Percentiles rank a stretch among this genome's conserved stretches.
phyloP scores from a whole-genome alignment of 805 yeast genomes.

The Blastobotrys chiropterorum region DNA sequence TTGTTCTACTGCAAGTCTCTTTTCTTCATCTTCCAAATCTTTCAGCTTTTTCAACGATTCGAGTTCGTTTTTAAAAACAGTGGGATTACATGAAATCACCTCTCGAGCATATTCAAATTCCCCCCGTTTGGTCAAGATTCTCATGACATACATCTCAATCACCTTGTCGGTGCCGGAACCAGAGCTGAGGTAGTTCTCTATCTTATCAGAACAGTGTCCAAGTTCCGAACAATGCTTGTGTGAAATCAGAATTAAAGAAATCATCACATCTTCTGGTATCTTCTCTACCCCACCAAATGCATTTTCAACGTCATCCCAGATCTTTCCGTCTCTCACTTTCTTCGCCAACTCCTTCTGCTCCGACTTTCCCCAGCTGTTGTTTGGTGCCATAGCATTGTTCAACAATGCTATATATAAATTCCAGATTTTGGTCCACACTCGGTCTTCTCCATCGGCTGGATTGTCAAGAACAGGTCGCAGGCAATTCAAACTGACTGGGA shows the following conservation, averaged over 20 bases:
- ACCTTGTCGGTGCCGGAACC: constrained; percentile 2
- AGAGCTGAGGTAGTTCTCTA: constrained; percentile 8
- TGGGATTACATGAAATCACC: constrained; percentile 6
- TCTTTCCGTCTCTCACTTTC: constrained; percentile 1
- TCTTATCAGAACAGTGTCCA: background rate
- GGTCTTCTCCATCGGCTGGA: background rate
- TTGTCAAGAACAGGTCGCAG: background rate
- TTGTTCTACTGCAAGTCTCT: background rate
- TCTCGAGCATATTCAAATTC: constrained; percentile 19
- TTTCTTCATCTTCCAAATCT: background rate
- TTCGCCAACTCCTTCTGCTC: constrained; percentile 1
- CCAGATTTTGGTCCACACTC: constrained; percentile 17
- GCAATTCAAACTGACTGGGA: background rate
- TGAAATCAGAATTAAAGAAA: constrained; percentile 5
- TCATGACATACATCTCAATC: constrained; percentile 11
- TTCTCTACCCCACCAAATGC: constrained; percentile 3
- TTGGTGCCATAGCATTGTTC: constrained; percentile 12
- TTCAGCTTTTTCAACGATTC: background rate
- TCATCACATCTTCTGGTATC: constrained; percentile 6
- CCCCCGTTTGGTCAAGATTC: constrained; percentile 12
- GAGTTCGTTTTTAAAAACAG: constrained; percentile 3
- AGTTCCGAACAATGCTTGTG: background rate
- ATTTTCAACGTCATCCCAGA: constrained; percentile 5
- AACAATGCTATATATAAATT: constrained; percentile 16
- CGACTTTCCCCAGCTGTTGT: constrained; percentile 4